Base-by-base conservation (phyloP, 139 green algal species). In the Chlamydomonas incerta region DNA sequence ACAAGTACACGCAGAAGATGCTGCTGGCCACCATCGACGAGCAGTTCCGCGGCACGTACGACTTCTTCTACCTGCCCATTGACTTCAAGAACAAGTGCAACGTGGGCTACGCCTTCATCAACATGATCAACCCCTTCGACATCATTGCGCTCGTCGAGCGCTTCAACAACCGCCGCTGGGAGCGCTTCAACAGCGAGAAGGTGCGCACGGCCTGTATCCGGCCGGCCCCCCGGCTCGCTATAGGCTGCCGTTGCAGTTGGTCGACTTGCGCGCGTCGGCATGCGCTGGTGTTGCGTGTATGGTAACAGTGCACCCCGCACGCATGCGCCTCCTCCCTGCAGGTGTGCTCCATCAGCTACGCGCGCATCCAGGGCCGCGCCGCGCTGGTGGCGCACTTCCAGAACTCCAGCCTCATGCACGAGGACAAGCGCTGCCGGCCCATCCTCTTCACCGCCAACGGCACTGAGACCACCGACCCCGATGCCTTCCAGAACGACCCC, bases 1-100 rank as follows among this genome's bases (percentile, higher is more conserved):
- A 99, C 95, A 99, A 99, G 94, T 99, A 99, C 94, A 99, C 97
- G 0, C 97, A 99, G 90, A 98, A 98, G 94, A 99, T 99, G 97
- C 95, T 99, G 85, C 90, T 99, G 70, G 90, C 95, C 65, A 98
- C 97, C 9, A 95, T 98, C 73, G 96, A 98, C 82, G 97, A 98
- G 86, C 82, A 92, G 28, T 97, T 99, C 92, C 87, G 91, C 26
- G 97, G 97, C 72, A 92, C 87, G 0, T 98, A 97, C 88, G 95
- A 98, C 90, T 98, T 98, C 82, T 97, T 98, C 87, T 98, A 98
- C 91, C 93, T 98, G 37, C 95, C 95, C 72, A 98, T 98, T 60
- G 95, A 98, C 90, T 99, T 99, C 96, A 99, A 99, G 93, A 99
- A 99, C 91, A 98, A 98, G 91, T 99, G 97, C 95, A 99, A 99